Conservation (phyloP, 106 monocot genomes). For the Gastrodia elata region DNA sequence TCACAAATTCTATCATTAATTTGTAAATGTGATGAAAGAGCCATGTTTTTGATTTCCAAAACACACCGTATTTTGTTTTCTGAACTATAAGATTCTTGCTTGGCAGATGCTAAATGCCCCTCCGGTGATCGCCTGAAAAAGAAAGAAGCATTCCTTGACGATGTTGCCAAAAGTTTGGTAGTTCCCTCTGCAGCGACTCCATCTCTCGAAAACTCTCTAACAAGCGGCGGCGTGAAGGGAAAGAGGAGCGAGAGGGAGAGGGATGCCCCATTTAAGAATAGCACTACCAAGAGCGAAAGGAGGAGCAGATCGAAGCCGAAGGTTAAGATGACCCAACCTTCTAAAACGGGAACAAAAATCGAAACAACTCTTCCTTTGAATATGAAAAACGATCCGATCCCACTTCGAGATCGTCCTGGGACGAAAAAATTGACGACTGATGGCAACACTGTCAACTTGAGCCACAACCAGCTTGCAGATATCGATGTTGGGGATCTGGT, state of each 20-base stretch:
- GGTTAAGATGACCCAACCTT: constrained; percentile 37
- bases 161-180: constrained; percentile 32
- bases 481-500: constrained; percentile 22
- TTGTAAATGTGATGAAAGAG: not conserved
- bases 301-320: constrained; percentile 47
- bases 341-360: too few species aligned
- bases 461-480: constrained; percentile 21
- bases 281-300: constrained; percentile 35
- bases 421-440: constrained; percentile 14
- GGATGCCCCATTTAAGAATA: constrained; percentile 17
- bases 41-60: not conserved
- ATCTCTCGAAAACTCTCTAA: constrained; percentile 25
- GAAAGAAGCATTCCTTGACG: constrained; percentile 48
- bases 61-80: too few species aligned
- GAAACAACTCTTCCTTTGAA: too few species aligned
- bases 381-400: constrained; percentile 11
- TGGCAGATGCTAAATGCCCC: not conserved
- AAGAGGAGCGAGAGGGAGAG: constrained; percentile 65
- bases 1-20: too few species aligned
- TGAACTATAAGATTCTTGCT: too few species aligned
- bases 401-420: not conserved
- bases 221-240: constrained; percentile 40
- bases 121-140: constrained; percentile 42
- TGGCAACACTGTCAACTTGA: constrained; percentile 14
- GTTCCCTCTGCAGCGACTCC: constrained; percentile 18